A percentile compares a stretch with the other conserved stretches of the same genome.
phyloP scores from a whole-genome alignment of 2,329 filamentous ascomycete genomes.

The Penicillium sp. region DNA sequence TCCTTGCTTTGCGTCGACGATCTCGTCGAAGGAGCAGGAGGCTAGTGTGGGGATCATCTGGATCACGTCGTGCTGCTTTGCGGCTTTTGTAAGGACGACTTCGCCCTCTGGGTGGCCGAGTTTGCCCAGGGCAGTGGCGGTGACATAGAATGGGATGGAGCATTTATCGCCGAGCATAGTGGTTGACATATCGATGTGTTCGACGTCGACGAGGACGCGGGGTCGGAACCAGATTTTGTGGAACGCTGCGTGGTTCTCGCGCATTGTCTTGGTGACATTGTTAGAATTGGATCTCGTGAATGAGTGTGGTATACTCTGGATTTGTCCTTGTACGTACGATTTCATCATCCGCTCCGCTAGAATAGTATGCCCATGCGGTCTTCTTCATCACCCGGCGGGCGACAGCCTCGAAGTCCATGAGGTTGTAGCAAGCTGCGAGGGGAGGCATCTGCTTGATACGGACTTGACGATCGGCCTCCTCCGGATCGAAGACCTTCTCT shows the following conservation, averaged over 20 bases:
- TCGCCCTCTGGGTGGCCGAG: conserved; percentile 93
- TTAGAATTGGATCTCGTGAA: background rate
- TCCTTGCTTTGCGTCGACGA: conserved; percentile 76
- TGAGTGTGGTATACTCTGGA: conserved; percentile 5
- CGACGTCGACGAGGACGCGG: conserved; percentile 83
- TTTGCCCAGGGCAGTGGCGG: conserved; percentile 92
- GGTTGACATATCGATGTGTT: conserved; percentile 80
- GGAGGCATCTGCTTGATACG: conserved; percentile 74
- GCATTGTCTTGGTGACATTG: conserved; percentile 68
- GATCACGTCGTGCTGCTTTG: conserved; percentile 82
- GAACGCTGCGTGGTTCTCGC: conserved; percentile 93
- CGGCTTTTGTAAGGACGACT: conserved; percentile 82
- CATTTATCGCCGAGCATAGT: conserved; percentile 90
- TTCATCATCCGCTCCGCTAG: conserved; percentile 85
- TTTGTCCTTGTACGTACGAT: conserved; percentile 56
- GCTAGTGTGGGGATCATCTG: conserved; percentile 99
- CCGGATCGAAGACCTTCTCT: conserved; percentile 66
- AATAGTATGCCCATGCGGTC: conserved; percentile 97
- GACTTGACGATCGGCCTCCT: conserved; percentile 73
- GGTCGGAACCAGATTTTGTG: conserved; percentile 98
- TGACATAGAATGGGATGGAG: conserved; percentile 91
- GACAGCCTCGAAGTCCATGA: conserved; percentile 94
- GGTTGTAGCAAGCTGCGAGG: conserved; percentile 85
- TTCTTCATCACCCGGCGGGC: conserved; percentile 92
- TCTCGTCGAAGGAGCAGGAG: conserved; percentile 96